These are phyloP conservation scores for Erythrobasidium yunnanense DNA, from an alignment of 768 basidiomycete genomes.

Conservation along the genomic window DNA sequence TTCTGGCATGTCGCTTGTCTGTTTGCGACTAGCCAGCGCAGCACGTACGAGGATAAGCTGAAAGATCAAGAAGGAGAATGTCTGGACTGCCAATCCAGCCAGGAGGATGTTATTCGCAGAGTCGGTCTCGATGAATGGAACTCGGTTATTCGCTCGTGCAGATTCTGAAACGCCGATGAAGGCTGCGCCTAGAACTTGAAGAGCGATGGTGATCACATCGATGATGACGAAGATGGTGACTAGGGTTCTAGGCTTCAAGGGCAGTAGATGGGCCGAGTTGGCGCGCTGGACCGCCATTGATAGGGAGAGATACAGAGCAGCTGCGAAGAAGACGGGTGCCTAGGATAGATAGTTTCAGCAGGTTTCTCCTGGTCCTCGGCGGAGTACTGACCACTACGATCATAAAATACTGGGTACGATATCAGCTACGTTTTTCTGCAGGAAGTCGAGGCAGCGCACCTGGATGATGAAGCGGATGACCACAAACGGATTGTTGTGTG, in stretches of 20 bases:
- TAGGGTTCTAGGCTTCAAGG: conserved; percentile 38
- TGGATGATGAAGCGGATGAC: conserved; percentile 39
- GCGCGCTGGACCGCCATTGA: conserved; percentile 35
- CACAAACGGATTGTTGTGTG: conserved; percentile 37
- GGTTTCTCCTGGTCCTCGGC: neutral
- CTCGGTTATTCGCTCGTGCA: conserved; percentile 29
- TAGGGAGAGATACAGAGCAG: conserved; percentile 41
- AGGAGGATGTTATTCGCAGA: conserved; percentile 42
- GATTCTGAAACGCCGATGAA: conserved; percentile 42
- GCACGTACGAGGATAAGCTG: neutral
- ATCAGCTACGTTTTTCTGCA: too few relatives aligned
- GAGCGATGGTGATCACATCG: conserved; percentile 39
- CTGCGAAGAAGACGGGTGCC: conserved; percentile 41
- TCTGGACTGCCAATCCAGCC: conserved; percentile 40
- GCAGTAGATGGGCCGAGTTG: conserved; percentile 33
- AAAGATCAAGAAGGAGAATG: conserved; percentile 23
- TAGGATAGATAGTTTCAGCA: neutral
- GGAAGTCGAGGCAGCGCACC: too few relatives aligned
- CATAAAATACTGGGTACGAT: conserved; percentile 24
- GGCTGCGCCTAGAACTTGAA: conserved; percentile 42
- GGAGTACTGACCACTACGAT: conserved; percentile 1
- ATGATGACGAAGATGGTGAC: conserved; percentile 38
- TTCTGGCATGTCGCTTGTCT: too few relatives aligned
- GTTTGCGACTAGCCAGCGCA: too few relatives aligned
- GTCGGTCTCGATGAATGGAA: conserved; percentile 35